These are phyloP conservation scores for Saccharomycopsis fibuligera DNA, from an alignment of 805 yeast genomes.

Conservation along the genomic window DNA sequence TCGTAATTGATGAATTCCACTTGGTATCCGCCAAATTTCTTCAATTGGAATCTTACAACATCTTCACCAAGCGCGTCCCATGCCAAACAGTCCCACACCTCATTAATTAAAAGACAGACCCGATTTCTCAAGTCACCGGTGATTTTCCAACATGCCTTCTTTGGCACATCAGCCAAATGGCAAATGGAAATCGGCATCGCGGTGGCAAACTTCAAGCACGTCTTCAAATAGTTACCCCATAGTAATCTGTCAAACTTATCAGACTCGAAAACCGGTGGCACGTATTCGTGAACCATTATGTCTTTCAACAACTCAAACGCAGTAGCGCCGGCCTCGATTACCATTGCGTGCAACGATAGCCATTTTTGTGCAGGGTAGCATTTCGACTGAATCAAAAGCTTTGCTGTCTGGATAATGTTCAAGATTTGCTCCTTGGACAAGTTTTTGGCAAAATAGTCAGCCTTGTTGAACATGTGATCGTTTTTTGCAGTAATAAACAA, in stretches of 20 bases:
- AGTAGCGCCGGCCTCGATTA: slow-evolving; percentile 49
- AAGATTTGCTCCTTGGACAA: slow-evolving; percentile 37
- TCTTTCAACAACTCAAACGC: slow-evolving; percentile 49
- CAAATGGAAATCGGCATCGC: slow-evolving; percentile 66
- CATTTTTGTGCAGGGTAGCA: slow-evolving; percentile 67
- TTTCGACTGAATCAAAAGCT: slow-evolving; percentile 44
- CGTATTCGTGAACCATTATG: slow-evolving; percentile 40
- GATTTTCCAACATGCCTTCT: slow-evolving; percentile 59
- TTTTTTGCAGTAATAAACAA: slow-evolving; percentile 33
- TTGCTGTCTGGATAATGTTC: slow-evolving; percentile 42
- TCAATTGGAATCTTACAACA: slow-evolving; percentile 50
- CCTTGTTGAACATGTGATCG: slow-evolving; percentile 37
- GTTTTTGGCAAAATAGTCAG: slow-evolving; percentile 34
- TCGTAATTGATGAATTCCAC: slow-evolving; percentile 53
- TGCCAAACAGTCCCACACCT: slow-evolving; percentile 72
- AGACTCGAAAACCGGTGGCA: slow-evolving; percentile 46
- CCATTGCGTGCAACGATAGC: slow-evolving; percentile 59
- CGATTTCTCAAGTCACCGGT: slow-evolving; percentile 58
- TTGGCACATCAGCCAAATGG: slow-evolving; percentile 64
- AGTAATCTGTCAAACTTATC: slow-evolving; percentile 50
- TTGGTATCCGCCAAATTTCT: slow-evolving; percentile 65
- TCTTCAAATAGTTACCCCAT: slow-evolving; percentile 64
- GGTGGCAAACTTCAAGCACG: slow-evolving; percentile 51
- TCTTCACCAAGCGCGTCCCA: slow-evolving; percentile 54
- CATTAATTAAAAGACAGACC: slow-evolving; percentile 47